phyloP scores from a whole-genome alignment of 768 basidiomycete species.

The Leccinum longicurvipes region DNA sequence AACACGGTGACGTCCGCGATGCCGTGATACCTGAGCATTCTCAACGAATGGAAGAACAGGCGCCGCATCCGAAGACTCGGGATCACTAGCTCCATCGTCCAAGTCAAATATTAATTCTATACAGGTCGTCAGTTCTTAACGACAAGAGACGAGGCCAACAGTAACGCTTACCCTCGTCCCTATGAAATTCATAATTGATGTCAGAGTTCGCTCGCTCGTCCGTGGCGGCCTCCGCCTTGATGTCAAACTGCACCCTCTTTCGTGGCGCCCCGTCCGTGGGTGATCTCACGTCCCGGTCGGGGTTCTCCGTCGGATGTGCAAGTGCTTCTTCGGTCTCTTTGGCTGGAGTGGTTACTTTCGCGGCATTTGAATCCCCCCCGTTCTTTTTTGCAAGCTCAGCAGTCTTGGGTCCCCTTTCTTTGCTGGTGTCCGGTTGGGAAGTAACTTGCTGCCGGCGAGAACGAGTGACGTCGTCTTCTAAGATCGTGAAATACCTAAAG shows the following conservation, averaged over 20 bases:
- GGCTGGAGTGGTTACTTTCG: conserved; percentile 6
- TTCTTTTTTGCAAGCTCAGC: conserved; percentile 9
- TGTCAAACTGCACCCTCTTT: conserved; percentile 71
- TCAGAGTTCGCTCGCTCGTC: conserved; percentile 38
- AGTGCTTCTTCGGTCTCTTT: conserved; percentile 11
- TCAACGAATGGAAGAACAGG: conserved; percentile 37
- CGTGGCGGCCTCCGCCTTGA: conserved; percentile 53
- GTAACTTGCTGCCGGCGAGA: conserved; percentile 17
- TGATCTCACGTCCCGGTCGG: conserved; percentile 21
- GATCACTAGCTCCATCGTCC: conserved; percentile 48
- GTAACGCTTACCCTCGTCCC: conserved; percentile 44
- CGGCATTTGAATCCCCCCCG: conserved; percentile 6
- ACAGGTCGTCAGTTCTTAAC: conserved; percentile 3
- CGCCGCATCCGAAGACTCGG: conserved; percentile 31
- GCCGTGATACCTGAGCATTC: conserved; percentile 22
- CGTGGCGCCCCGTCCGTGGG: conserved; percentile 38
- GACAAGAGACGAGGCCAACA: background rate
- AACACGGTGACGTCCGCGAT: conserved; percentile 26
- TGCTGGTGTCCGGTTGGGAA: conserved; percentile 4
- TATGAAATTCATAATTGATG: conserved; percentile 31
- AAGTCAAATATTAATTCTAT: conserved; percentile 69
- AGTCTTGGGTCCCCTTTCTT: conserved; percentile 10
- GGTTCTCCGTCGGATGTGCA: conserved; percentile 15
- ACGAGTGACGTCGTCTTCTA: conserved; percentile 39
- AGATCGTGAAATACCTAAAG: conserved; percentile 44